Base-by-base conservation (phyloP, 176 grass and related monocot species). In the Microstegium vimineum region DNA sequence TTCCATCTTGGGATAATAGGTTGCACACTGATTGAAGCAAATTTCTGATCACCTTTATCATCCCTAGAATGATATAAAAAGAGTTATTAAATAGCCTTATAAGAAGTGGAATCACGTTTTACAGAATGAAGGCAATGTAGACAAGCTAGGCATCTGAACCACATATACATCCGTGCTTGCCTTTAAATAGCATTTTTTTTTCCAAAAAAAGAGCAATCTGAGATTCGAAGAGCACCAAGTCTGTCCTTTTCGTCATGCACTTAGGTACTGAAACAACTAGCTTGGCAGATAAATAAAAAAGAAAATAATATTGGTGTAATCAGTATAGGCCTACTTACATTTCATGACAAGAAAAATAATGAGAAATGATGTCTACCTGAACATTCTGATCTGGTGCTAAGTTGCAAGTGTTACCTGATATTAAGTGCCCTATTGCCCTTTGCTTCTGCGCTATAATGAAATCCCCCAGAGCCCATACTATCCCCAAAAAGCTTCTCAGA, bases 401-500 rank as follows among this genome's bases (percentile, higher is more conserved):
- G 14, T 62, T 23, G 5, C 71, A 84, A 77, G 34, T 76, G 71
- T 75, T 91, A 94, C 95, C 71, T 80, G 76, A 98, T 93, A 93
- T 94, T 86, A 89, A 98, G 88, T 60, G 23, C 66, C 77, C 76
- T 77, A 37, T 35, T 89, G 35, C 81, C 71, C 8, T 40, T 94
- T 74, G 85, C 68, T 85, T 83, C 83, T 72, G 92, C 66, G 70
- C 66, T 81, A 62, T 80, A 92, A 63, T 63, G 54, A 69, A 94
- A 89, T 90, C 76, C 81, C 23, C 85, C 76, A 73, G 73, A 37
- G 4, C 80, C 66, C 77, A 86, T 83, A 73, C 81, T 83, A 47
- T 88, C 81, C 67, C 89, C 85, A 90, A 92, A 97, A 82, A 85
- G 3, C 18, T 87, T 84, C 73, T 78, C 85, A 56, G 92, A 82